Evolutionary conservation across 1,139 yeast genomes (phyloP), one percentile per base, ranked within the genome.

Genomic region (Hyphopichia pseudoburtonii): DNA sequence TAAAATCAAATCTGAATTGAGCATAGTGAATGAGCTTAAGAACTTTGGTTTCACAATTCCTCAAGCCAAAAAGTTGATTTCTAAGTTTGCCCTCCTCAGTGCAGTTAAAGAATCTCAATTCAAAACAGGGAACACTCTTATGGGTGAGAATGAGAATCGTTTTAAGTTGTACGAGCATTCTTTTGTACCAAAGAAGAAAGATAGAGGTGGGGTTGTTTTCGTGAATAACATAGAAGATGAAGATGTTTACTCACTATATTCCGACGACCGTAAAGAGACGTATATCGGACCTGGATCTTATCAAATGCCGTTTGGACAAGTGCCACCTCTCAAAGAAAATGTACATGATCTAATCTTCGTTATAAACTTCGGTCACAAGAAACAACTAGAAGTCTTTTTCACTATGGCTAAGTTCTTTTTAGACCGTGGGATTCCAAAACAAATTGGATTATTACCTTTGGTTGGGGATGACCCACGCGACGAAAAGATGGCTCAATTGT

Each of bases 161-260:
- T 70, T 60, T 44, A 54, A 50, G 30, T 55, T 73, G 3, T 67
- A 54, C 43, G 52, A 60, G 30, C 54, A 64, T 10, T 44, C 50
- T 0, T 71, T 70, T 28, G 54, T 66, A 30, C 62, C 67, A 11
- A 47, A 49, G 0, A 44, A 43, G 3, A 46, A 50, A 1, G 52
- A 56, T 15, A 38, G 52, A 2, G 48, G 46, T 27, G 77, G 79
- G 0, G 76, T 90, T 6, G 70, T 85, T 1, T 90, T 82, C 65
- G 70, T 90, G 48, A 94, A 90, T 51, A 84, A 92, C 57, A 62
- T 92, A 10, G 95, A 82, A 47, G 54, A 47, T 0, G 96, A 89
- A 49, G 54, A 56, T 0, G 66, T 64, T 28, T 90, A 86, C 55
- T 51, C 57, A 2, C 56, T 62, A 3, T 75, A 78, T 53, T 54